Percentiles rank a stretch among this genome's conserved stretches.
phyloP scores from a whole-genome alignment of 495 filamentous ascomycete genomes.

The Neurospora tetrasperma region DNA sequence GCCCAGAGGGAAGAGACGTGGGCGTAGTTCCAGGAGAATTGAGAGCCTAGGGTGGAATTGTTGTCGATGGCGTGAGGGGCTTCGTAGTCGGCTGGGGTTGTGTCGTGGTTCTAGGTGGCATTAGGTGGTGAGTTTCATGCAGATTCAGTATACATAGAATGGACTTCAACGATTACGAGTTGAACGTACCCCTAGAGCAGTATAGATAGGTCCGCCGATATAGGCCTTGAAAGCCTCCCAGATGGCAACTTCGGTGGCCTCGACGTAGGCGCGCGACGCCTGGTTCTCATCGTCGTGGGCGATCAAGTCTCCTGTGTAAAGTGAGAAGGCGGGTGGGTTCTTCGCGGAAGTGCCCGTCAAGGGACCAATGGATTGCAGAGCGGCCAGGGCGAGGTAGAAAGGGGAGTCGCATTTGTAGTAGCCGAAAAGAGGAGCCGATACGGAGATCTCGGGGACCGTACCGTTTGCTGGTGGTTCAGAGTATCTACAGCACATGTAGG shows the following conservation, averaged over 20 bases:
- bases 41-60: constrained; percentile 38
- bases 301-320: constrained; percentile 49
- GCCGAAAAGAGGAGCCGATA: constrained; percentile 46
- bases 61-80: constrained; percentile 39
- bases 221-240: constrained; percentile 46
- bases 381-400: constrained; percentile 47
- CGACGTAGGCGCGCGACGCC: constrained; percentile 36
- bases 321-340: constrained; percentile 35
- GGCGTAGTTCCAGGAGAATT: constrained; percentile 47
- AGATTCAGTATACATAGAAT: too few species aligned
- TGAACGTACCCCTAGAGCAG: constrained; percentile 22
- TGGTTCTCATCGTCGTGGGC: constrained; percentile 41
- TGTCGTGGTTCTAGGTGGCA: constrained; percentile 39
- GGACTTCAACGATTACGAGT: background rate
- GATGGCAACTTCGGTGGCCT: constrained; percentile 41
- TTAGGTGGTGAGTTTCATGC: background rate
- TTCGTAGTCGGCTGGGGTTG: constrained; percentile 40
- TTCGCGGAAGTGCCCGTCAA: constrained; percentile 42
- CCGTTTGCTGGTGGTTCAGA: constrained; percentile 11
- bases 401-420: constrained; percentile 48
- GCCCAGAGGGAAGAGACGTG: constrained; percentile 43
- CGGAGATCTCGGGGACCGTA: constrained; percentile 19
- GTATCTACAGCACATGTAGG: constrained; percentile 45
- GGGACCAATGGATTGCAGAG: constrained; percentile 46
- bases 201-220: constrained; percentile 45